Evolutionary conservation across 2,329 filamentous ascomycete species (phyloP).

Genomic region (Calonectria pteridis): DNA sequence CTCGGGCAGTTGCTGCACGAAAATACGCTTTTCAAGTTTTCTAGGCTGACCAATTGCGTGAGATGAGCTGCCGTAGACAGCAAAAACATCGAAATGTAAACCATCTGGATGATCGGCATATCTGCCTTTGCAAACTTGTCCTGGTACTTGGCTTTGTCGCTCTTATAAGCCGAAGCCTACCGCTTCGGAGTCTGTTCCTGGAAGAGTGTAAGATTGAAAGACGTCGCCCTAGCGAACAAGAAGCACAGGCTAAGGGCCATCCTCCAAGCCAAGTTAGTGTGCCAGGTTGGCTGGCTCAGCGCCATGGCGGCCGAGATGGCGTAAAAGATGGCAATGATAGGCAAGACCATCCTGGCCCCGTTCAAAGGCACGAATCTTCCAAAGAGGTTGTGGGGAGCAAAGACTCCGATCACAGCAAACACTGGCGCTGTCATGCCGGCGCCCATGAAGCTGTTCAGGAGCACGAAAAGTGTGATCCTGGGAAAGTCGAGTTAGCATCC

Average conservation of each 20-base stretch:
- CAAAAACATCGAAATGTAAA: background rate
- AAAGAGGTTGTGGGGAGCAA: background rate
- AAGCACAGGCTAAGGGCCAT: background rate
- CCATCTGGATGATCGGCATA: background rate
- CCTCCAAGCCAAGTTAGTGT: background rate
- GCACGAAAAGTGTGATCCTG: background rate
- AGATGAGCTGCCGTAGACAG: background rate
- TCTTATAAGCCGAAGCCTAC: background rate
- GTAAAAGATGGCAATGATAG: background rate
- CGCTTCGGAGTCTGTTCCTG: background rate
- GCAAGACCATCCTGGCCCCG: background rate
- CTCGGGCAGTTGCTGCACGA: background rate
- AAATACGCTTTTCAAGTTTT: background rate
- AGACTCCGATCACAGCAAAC: background rate
- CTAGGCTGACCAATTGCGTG: background rate
- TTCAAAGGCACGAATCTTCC: background rate
- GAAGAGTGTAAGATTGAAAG: background rate
- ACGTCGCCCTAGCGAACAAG: background rate
- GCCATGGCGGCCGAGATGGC: background rate
- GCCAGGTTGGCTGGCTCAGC: background rate
- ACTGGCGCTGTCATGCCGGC: background rate
- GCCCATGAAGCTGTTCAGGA: background rate
- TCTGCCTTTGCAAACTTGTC: background rate
- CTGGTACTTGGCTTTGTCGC: background rate
- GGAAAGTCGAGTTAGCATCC: background rate